Conservation (phyloP, 495 filamentous ascomycete genomes). For the Lichenothelia convexa region DNA sequence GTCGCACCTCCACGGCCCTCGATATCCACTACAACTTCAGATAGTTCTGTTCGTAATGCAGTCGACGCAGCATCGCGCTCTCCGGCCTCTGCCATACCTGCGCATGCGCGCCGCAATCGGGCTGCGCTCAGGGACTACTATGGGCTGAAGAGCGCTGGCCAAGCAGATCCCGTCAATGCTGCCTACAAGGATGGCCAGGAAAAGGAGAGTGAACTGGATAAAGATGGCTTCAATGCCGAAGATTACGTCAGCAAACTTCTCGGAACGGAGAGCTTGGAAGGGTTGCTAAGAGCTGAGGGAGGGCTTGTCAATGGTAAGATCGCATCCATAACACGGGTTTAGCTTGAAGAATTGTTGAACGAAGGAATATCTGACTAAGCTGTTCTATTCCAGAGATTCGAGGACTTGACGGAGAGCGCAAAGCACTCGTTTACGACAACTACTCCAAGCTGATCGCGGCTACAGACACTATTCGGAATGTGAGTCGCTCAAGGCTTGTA, state of each 20-base stretch:
- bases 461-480: constrained; percentile 80
- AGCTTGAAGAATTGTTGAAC: background rate
- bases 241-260: constrained; percentile 47
- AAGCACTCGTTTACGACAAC: constrained; percentile 95
- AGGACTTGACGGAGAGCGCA: constrained; percentile 82
- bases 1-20: constrained; percentile 27
- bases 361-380: background rate
- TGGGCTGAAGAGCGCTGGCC: constrained; percentile 44
- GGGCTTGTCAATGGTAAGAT: constrained; percentile 34
- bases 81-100: constrained; percentile 20
- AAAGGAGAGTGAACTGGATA: constrained; percentile 35
- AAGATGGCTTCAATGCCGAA: constrained; percentile 33
- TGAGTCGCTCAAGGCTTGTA: constrained; percentile 25
- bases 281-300: constrained; percentile 44
- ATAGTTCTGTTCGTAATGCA: constrained; percentile 57
- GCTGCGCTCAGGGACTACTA: constrained; percentile 89
- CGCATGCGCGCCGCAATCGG: constrained; percentile 41
- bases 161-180: constrained; percentile 11
- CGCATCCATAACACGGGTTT: no score
- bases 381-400: constrained; percentile 63
- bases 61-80: constrained; percentile 38
- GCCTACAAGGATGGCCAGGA: constrained; percentile 13
- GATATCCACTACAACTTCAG: constrained; percentile 50
- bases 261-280: constrained; percentile 42
- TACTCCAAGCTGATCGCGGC: constrained; percentile 89